Evolutionary conservation across 805 yeast genomes (phyloP).

Genomic region (Starmerella gropengiesseri): DNA sequence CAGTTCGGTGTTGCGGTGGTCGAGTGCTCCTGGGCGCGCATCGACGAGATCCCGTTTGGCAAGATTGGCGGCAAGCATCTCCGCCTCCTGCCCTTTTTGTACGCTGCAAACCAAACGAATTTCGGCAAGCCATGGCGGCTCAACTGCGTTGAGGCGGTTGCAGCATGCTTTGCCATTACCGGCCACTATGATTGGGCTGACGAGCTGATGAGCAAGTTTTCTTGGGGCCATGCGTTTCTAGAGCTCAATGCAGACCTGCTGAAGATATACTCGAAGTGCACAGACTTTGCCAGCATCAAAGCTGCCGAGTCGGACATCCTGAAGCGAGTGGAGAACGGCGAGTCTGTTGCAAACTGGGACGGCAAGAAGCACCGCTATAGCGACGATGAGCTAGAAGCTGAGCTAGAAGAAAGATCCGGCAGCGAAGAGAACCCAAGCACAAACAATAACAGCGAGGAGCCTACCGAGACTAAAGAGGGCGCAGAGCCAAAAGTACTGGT

Average conservation of each 20-base stretch:
- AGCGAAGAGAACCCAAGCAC: slow-evolving; percentile 28
- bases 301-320: slow-evolving; percentile 69
- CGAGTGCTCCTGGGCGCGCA: slow-evolving; percentile 96
- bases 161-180: slow-evolving; percentile 91
- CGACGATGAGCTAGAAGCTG: slow-evolving; percentile 30
- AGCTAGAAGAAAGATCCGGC: slow-evolving; percentile 25
- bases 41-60: slow-evolving; percentile 91
- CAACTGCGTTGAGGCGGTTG: slow-evolving; percentile 94
- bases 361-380: slow-evolving; percentile 18
- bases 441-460: slow-evolving; percentile 25
- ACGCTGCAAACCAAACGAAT: slow-evolving; percentile 95
- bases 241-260: slow-evolving; percentile 71
- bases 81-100: slow-evolving; percentile 76
- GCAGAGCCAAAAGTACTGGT: slow-evolving; percentile 18
- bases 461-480: too few relatives aligned
- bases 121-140: slow-evolving; percentile 93
- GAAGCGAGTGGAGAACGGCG: slow-evolving; percentile 27
- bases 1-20: slow-evolving; percentile 89
- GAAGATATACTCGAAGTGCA: slow-evolving; percentile 63
- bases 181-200: slow-evolving; percentile 87
- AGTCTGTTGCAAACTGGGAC: slow-evolving; percentile 21
- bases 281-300: slow-evolving; percentile 64
- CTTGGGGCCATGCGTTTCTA: slow-evolving; percentile 88
- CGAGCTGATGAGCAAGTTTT: slow-evolving; percentile 60
- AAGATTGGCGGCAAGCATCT: slow-evolving; percentile 88